phyloP scores from a whole-genome alignment of 2,329 filamentous ascomycete genomes.

The Graphilbum fragrans region DNA sequence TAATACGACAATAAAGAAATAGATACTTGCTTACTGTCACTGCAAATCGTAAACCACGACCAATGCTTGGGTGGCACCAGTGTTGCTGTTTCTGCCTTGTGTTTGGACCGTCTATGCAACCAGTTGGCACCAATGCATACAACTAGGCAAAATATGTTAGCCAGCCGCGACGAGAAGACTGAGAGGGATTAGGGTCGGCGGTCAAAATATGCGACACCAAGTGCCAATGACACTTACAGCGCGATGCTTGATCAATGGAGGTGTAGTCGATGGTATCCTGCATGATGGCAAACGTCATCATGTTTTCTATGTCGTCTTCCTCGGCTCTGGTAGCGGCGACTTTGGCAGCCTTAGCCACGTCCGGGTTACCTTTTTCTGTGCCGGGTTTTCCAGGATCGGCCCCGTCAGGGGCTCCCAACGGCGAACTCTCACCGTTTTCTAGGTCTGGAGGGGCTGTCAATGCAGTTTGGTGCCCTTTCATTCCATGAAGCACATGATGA shows the following conservation, averaged over 20 bases:
- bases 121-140: conserved; percentile 63
- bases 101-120: conserved; percentile 26
- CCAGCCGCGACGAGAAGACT: background rate
- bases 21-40: conserved; percentile 37
- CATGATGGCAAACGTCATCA: conserved; percentile 38
- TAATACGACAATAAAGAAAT: background rate
- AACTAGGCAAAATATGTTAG: conserved; percentile 28
- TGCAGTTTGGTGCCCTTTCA: too few relatives aligned
- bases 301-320: conserved; percentile 9
- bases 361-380: too few relatives aligned
- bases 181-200: too few relatives aligned
- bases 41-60: conserved; percentile 60
- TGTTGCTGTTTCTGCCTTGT: conserved; percentile 12
- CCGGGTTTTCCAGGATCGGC: too few relatives aligned
- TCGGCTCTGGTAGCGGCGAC: background rate
- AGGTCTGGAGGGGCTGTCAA: too few relatives aligned
- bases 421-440: too few relatives aligned
- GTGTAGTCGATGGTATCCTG: conserved; percentile 67
- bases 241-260: conserved; percentile 55
- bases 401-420: too few relatives aligned
- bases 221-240: conserved; percentile 30
- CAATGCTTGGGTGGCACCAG: conserved; percentile 36
- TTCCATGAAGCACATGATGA: too few relatives aligned
- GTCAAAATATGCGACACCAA: conserved; percentile 1
- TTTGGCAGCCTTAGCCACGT: background rate